A percentile compares a stretch with the other conserved stretches of the same genome.
These are phyloP conservation scores for Microbotryum saponariae DNA, from an alignment of 1,284 basidiomycete genomes.

Conservation along the genomic window DNA sequence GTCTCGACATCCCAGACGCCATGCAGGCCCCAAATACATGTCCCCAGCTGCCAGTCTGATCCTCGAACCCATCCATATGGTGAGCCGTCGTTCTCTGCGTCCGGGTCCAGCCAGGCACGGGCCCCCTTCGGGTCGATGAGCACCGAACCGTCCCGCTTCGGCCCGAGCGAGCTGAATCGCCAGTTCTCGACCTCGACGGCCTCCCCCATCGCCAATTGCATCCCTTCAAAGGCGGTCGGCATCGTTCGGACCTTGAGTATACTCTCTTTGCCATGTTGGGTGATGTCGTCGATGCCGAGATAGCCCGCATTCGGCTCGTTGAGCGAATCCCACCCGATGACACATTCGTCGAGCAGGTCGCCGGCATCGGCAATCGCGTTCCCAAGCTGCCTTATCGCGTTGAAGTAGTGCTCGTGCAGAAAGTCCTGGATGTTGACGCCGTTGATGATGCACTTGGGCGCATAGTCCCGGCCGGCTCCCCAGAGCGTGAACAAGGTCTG, in stretches of 20 bases:
- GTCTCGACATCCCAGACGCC: constrained; percentile 78
- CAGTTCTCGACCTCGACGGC: constrained; percentile 77
- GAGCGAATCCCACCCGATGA: constrained; percentile 93
- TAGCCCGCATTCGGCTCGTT: constrained; percentile 91
- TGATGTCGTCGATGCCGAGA: constrained; percentile 59
- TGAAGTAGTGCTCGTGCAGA: constrained; percentile 76
- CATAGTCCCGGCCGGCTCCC: constrained; percentile 82
- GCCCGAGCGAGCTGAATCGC: constrained; percentile 72
- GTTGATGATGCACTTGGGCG: constrained; percentile 85
- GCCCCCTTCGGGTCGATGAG: constrained; percentile 65
- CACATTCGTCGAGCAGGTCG: constrained; percentile 70
- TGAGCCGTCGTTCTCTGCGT: constrained; percentile 34
- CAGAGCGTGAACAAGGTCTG: constrained; percentile 92
- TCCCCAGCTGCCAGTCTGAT: constrained; percentile 69
- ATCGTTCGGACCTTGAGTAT: constrained; percentile 63
- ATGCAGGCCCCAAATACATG: constrained; percentile 81
- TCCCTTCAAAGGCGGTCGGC: constrained; percentile 75
- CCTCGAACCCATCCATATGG: constrained; percentile 75
- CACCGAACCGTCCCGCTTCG: constrained; percentile 61
- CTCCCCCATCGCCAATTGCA: constrained; percentile 81
- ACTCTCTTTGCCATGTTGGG: constrained; percentile 36
- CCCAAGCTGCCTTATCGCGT: constrained; percentile 66
- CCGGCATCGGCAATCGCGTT: constrained; percentile 63
- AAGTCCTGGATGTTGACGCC: constrained; percentile 90
- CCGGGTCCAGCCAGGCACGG: constrained; percentile 34